Evolutionary conservation across 2,329 filamentous ascomycete species (phyloP).

Genomic region (Fusarium mundagurra): DNA sequence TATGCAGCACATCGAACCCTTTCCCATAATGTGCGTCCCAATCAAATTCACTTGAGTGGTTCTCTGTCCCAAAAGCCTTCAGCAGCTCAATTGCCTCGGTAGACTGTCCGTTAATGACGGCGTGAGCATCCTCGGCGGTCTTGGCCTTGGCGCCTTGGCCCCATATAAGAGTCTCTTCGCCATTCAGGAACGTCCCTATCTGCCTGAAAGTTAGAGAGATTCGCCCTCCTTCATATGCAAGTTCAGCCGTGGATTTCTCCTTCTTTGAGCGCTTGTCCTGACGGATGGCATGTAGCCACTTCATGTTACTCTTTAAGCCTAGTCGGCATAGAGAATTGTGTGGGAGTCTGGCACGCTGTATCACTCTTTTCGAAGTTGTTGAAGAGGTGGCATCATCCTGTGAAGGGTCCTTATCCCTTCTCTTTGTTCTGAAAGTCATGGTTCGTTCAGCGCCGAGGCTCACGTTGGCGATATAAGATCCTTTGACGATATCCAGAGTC

Average conservation of each 20-base stretch:
- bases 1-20: constrained; percentile 86
- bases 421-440: constrained; percentile 90
- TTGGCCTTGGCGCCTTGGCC: constrained; percentile 88
- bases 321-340: constrained; percentile 91
- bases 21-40: constrained; percentile 80
- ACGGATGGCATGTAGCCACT: constrained; percentile 92
- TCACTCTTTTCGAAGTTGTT: constrained; percentile 54
- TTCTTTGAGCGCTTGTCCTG: constrained; percentile 78
- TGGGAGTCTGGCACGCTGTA: constrained; percentile 77
- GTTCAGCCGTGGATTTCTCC: constrained; percentile 76
- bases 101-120: constrained; percentile 75
- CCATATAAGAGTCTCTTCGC: constrained; percentile 78
- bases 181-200: constrained; percentile 85
- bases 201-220: constrained; percentile 92
- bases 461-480: constrained; percentile 89
- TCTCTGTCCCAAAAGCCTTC: constrained; percentile 84
- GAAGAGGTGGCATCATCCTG: constrained; percentile 21
- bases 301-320: constrained; percentile 81
- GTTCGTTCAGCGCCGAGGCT: constrained; percentile 91
- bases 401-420: constrained; percentile 56
- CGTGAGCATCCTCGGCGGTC: constrained; percentile 64
- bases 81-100: constrained; percentile 75
- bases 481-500: constrained; percentile 86
- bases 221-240: constrained; percentile 77
- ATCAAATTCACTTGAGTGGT: constrained; percentile 75